A percentile compares a stretch with the other conserved stretches of the same genome.
These are phyloP conservation scores for Triticum turgidum DNA, from an alignment of 176 grass and related monocot species.

Conservation along the genomic window DNA sequence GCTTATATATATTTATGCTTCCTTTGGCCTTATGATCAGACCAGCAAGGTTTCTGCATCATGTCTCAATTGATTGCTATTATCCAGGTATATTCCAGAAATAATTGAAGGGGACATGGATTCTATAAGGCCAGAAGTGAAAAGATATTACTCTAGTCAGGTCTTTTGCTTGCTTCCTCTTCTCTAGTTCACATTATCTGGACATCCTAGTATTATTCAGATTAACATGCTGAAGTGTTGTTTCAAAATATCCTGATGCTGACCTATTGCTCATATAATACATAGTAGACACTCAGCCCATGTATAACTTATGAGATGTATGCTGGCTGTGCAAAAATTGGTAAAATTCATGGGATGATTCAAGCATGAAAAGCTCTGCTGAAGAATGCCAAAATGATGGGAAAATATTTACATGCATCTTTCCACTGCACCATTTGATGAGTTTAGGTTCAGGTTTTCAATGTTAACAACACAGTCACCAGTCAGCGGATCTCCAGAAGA, in stretches of 20 bases:
- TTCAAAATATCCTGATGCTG: neutral
- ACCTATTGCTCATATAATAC: neutral
- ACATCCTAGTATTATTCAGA: neutral
- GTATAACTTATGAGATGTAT: neutral
- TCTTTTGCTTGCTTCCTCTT: neutral
- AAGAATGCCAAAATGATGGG: neutral
- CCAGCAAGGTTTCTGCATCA: neutral
- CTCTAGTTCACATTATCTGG: neutral
- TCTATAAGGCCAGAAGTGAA: constrained; percentile 74
- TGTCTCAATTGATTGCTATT: neutral
- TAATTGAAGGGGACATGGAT: constrained; percentile 80
- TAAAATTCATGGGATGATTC: neutral
- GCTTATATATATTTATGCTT: neutral
- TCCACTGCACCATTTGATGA: neutral
- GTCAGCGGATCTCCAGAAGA: neutral
- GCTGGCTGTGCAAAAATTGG: neutral
- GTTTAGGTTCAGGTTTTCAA: neutral
- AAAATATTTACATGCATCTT: neutral
- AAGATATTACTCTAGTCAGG: constrained; percentile 58
- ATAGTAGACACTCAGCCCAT: neutral
- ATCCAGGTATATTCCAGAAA: constrained; percentile 61
- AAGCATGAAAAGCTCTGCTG: neutral
- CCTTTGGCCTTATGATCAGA: neutral
- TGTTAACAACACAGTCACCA: neutral
- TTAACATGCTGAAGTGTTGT: neutral